Conservation (phyloP, 2,329 filamentous ascomycete species). For the Claviceps humidiphila region DNA sequence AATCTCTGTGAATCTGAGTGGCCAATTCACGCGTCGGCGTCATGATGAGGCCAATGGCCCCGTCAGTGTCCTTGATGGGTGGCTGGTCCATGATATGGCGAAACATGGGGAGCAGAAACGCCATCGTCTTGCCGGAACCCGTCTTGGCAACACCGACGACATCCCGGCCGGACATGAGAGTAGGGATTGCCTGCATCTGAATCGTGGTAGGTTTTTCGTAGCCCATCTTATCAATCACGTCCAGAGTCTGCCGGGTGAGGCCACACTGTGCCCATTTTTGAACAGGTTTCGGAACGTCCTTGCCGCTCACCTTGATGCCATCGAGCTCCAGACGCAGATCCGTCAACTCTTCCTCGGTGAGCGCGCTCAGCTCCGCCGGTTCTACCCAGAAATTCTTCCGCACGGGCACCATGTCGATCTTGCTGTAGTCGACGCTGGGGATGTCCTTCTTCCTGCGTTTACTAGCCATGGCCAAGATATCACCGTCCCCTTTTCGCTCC, state of each 20-base stretch:
- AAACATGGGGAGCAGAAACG: constrained; percentile 93
- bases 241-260: constrained; percentile 71
- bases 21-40: constrained; percentile 90
- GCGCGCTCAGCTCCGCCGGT: constrained; percentile 65
- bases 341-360: constrained; percentile 74
- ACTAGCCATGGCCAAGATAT: constrained; percentile 39
- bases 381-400: constrained; percentile 93
- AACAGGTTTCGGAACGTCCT: constrained; percentile 83
- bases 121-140: constrained; percentile 92
- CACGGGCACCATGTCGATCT: constrained; percentile 73
- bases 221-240: constrained; percentile 68
- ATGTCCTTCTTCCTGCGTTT: constrained; percentile 91
- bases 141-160: constrained; percentile 96
- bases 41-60: constrained; percentile 78
- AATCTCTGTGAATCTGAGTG: constrained; percentile 85
- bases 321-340: constrained; percentile 79
- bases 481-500: constrained; percentile 33
- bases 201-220: constrained; percentile 88
- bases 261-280: constrained; percentile 96
- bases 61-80: constrained; percentile 69
- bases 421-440: constrained; percentile 74
- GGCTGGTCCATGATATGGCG: constrained; percentile 92
- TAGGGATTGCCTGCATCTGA: constrained; percentile 86
- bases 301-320: constrained; percentile 84
- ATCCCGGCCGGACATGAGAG: constrained; percentile 91